These are phyloP conservation scores for Cerrena zonata DNA, from an alignment of 1,284 basidiomycete species.

Conservation along the genomic window DNA sequence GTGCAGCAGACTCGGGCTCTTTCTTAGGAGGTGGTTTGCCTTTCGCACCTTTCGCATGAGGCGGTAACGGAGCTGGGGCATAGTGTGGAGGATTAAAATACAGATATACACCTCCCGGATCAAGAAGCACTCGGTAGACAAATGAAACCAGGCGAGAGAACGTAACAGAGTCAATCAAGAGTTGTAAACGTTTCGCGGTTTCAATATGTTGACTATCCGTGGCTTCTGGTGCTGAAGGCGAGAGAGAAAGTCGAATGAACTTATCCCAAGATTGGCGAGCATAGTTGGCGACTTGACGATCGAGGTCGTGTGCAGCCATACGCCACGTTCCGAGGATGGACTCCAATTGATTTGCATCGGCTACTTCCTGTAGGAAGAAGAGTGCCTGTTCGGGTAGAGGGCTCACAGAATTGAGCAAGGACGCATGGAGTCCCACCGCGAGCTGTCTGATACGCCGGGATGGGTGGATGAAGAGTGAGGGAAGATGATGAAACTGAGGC, in stretches of 20 bases:
- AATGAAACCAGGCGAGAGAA: constrained; percentile 41
- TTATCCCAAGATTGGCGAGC: constrained; percentile 54
- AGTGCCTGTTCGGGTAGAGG: constrained; percentile 50
- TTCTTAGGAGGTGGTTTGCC: constrained; percentile 19
- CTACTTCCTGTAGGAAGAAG: constrained; percentile 53
- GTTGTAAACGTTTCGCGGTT: constrained; percentile 1
- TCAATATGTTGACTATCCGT: background rate
- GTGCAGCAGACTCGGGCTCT: constrained; percentile 25
- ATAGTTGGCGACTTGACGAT: constrained; percentile 51
- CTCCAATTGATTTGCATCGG: constrained; percentile 53
- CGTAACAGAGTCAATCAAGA: background rate
- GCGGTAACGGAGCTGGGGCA: constrained; percentile 24
- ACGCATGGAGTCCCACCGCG: constrained; percentile 64
- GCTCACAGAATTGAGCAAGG: constrained; percentile 55
- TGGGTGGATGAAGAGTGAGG: constrained; percentile 76
- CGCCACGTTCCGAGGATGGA: constrained; percentile 78
- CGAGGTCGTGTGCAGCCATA: constrained; percentile 68
- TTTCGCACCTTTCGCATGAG: constrained; percentile 31
- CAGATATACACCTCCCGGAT: constrained; percentile 60
- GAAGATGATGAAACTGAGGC: constrained; percentile 78
- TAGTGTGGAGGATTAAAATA: constrained; percentile 67
- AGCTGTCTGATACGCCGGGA: constrained; percentile 72
- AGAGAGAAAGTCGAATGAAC: constrained; percentile 26
- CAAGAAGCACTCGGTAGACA: constrained; percentile 51
- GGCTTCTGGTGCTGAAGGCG: background rate